Base-by-base conservation (phyloP, 768 basidiomycete genomes). In the Chalciporus sphaerocephalus region DNA sequence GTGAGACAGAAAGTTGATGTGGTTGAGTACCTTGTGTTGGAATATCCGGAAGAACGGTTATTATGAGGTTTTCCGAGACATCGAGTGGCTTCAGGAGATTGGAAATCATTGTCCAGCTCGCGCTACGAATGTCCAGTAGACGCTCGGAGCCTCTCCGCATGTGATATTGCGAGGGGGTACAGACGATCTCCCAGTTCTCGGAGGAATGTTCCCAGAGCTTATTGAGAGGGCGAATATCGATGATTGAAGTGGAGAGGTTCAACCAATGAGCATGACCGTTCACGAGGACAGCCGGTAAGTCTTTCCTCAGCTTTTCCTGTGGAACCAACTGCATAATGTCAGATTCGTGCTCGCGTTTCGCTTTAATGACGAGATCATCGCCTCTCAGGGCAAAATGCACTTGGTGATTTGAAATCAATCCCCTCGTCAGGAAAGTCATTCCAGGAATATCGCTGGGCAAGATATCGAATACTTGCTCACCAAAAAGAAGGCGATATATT, bases 251-350 rank as follows among this genome's bases (percentile, higher is more conserved):
- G 10, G 49, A 35, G 4, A 66, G 34, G n/a, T 68, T 51, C 16
- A 69, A 34, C 68, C 68, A 69, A 38, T 66, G 68, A 18, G 36
- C 54, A 21, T 61, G 52, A 1, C 40, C 53, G 9, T 46, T 30
- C 1, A 69, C 45, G 17, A 68, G 25, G 0, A 53, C 43, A 0
- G 12, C 36, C 0, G 67, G 67, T 8, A 68, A 11, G 43, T 69
- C 68, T 2, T 46, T 50, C 2, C 8, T 13, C 6, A 68, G 27
- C 32, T 38, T 54, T 8, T 53, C 38, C 4, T 41, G 54, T 11
- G 67, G 61, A 27, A 67, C 48, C 15, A 67, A 48, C 32, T 66
- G 46, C 1, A 61, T 30, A 11, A 44, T 27, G n/a, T 49, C 37
- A 2, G 54, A 20, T 8, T 27, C 16, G 11, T 4, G 7, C 15